phyloP scores from a whole-genome alignment of 1,139 yeast genomes.

The Kodamaea alishanica region DNA sequence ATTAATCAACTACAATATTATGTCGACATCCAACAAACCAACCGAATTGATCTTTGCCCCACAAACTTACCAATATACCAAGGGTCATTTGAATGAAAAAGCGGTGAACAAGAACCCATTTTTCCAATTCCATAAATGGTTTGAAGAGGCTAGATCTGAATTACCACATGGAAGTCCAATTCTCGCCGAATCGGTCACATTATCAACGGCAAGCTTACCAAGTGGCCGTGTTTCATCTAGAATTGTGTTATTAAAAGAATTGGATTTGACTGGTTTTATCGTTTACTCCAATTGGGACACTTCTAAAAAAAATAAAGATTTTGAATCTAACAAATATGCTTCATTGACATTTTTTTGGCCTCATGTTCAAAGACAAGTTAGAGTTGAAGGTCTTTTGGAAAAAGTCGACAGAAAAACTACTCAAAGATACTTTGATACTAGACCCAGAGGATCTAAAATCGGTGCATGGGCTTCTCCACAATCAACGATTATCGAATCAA shows the following conservation, averaged over 20 bases:
- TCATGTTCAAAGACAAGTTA: conserved; percentile 81
- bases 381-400: conserved; percentile 86
- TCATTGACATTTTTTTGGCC: conserved; percentile 94
- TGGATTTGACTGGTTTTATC: conserved; percentile 82
- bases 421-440: conserved; percentile 71
- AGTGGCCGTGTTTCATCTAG: conserved; percentile 85
- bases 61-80: conserved; percentile 82
- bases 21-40: background rate
- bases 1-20: no score
- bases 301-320: conserved; percentile 75
- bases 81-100: conserved; percentile 53
- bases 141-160: conserved; percentile 64
- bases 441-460: conserved; percentile 89
- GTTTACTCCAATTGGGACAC: conserved; percentile 89
- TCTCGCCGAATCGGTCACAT: conserved; percentile 75
- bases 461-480: conserved; percentile 99
- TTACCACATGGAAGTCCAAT: conserved; percentile 41
- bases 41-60: conserved; percentile 60
- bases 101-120: conserved; percentile 63
- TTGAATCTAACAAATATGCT: conserved; percentile 69
- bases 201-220: conserved; percentile 85
- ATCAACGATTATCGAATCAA: conserved; percentile 51
- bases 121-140: conserved; percentile 80
- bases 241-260: conserved; percentile 80
- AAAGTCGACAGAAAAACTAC: conserved; percentile 70